Conservation (phyloP, 129 eudicot species). For the Lonicera japonica region DNA sequence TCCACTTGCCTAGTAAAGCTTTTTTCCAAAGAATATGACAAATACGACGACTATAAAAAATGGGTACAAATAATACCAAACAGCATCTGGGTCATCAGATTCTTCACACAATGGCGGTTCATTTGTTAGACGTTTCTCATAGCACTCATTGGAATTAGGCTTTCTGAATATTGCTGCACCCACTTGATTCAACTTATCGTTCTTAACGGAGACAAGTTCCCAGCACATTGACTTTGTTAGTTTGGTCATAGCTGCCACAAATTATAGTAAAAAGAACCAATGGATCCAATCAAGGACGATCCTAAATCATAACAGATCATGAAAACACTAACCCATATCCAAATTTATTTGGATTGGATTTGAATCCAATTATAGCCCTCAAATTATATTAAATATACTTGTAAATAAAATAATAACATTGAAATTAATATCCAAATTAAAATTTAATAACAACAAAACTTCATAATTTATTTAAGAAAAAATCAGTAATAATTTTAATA, state of each 20-base stretch:
- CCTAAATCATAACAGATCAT: neutral
- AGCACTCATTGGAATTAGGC: conserved; percentile 63
- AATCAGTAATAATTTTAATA: no score
- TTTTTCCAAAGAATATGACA: neutral
- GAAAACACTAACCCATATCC: no score
- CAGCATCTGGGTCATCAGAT: conserved; percentile 57
- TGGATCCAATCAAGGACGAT: neutral
- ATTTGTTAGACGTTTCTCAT: conserved; percentile 41
- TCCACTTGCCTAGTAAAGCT: neutral
- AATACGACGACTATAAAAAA: neutral
- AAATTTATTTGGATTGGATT: no score
- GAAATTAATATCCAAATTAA: no score
- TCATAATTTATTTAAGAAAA: no score
- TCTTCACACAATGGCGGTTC: conserved; percentile 58
- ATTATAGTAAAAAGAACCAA: neutral
- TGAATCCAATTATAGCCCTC: no score
- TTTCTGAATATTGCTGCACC: conserved; percentile 61
- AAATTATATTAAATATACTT: no score
- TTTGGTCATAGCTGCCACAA: conserved; percentile 47
- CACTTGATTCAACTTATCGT: conserved; percentile 41
- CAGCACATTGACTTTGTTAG: conserved; percentile 66
- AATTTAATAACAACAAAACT: no score
- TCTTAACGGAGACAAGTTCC: conserved; percentile 42
- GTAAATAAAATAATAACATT: no score
- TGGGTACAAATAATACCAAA: conserved; percentile 32